Evolutionary conservation across 176 grass and related monocot species (phyloP).

Genomic region (Triticum turgidum): DNA sequence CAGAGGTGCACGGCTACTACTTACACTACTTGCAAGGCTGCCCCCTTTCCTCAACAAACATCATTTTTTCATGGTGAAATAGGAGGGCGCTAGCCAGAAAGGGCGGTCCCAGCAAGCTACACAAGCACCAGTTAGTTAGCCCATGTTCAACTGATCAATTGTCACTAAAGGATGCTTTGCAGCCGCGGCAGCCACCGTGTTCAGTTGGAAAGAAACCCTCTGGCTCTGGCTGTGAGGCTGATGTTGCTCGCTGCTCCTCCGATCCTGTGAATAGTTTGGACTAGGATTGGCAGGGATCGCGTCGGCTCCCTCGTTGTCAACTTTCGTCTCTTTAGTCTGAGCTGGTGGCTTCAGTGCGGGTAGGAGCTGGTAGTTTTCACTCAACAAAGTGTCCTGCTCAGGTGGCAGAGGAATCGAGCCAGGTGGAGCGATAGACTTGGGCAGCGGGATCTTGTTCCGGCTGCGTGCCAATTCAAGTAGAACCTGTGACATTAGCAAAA

Average conservation of each 20-base stretch:
- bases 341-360: slow-evolving; percentile 48
- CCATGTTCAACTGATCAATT: slow-evolving; percentile 45
- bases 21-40: neutral
- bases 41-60: neutral
- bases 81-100: slow-evolving; percentile 2
- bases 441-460: slow-evolving; percentile 83
- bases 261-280: slow-evolving; percentile 44
- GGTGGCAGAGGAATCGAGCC: slow-evolving; percentile 81
- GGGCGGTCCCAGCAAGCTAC: neutral
- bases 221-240: slow-evolving; percentile 59
- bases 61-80: slow-evolving; percentile 14
- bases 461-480: slow-evolving; percentile 67
- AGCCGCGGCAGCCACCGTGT: slow-evolving; percentile 49
- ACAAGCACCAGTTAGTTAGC: neutral
- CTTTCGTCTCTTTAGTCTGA: slow-evolving; percentile 64
- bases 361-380: slow-evolving; percentile 73
- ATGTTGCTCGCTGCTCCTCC: slow-evolving; percentile 36
- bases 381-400: slow-evolving; percentile 81
- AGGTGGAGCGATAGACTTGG: slow-evolving; percentile 79
- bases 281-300: slow-evolving; percentile 30
- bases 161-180: slow-evolving; percentile 51
- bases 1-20: neutral
- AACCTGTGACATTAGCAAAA: slow-evolving; percentile 49
- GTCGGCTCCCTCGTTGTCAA: slow-evolving; percentile 44
- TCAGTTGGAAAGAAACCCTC: slow-evolving; percentile 90